Conservation (phyloP, 331 rosid species). For the Arachis monticola region DNA sequence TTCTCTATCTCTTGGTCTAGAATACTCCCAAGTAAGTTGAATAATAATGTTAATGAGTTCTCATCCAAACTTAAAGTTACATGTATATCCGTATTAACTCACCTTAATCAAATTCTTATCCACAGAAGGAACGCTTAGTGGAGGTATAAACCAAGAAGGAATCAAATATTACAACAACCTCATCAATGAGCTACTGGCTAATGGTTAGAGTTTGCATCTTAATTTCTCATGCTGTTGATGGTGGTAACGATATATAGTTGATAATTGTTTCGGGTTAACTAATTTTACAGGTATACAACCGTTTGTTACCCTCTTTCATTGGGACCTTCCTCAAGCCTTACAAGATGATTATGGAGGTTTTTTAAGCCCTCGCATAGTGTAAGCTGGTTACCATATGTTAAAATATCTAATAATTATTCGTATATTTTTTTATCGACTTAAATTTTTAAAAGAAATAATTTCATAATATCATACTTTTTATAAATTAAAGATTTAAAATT, state of each 20-base stretch:
- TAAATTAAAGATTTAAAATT: too few relatives aligned
- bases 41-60: background rate
- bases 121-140: constrained; percentile 25
- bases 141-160: constrained; percentile 23
- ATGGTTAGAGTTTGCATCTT: background rate
- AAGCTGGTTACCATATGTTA: background rate
- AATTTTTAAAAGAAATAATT: too few relatives aligned
- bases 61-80: background rate
- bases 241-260: background rate
- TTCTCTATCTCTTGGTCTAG: constrained; percentile 61
- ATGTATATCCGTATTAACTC: background rate
- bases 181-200: constrained; percentile 15
- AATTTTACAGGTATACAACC: constrained; percentile 13
- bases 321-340: constrained; percentile 33
- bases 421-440: too few relatives aligned
- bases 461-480: too few relatives aligned
- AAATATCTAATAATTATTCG: too few relatives aligned
- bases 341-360: background rate
- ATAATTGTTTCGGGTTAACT: background rate
- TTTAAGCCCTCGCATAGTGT: constrained; percentile 23
- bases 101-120: background rate
- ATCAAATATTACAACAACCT: constrained; percentile 32
- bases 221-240: background rate
- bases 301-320: constrained; percentile 33
- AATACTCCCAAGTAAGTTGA: constrained; percentile 51